Base-by-base conservation (phyloP, 805 yeast genomes). In the Suhomyces pyralidae region DNA sequence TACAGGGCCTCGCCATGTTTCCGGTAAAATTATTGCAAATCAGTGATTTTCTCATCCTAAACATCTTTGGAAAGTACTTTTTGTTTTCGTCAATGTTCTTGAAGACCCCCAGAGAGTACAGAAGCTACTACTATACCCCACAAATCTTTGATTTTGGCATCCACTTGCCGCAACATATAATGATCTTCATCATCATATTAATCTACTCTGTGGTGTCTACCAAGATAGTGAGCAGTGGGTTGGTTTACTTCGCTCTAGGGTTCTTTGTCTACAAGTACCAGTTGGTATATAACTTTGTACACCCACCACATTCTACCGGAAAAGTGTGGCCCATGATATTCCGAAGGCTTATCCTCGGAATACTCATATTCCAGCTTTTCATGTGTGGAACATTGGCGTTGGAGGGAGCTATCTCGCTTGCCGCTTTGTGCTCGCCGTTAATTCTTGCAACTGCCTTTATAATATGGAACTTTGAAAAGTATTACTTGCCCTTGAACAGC, bases 1-100 rank as follows among this genome's bases (percentile, higher is more conserved):
- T 87, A 52, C 94, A 88, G 65, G 94, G 91, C 0, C 60, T 83
- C 49, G 83, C 83, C 1, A 81, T 83, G 84, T 80, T 82, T 58
- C 86, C 86, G 3, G 79, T 81, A 43, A 76, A 80, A 50, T 68
- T 82, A 42, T 67, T 82, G 12, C 86, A 83, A 61, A 67, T 79
- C 40, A 83, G 85, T 17, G 86, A 82, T 62, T 69, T 82, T 34
- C 70, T 76, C 4, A 59, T 78, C 22, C 61, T 81, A 14, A 78
- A 79, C 68, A 59, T 72, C 24, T 50, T 74, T 14, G 73, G 74
- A 15, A 70, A 65, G 55, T 54, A 71, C 19, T 69, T 71, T 48
- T 73, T 79, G 59, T 67, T 67, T 61, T 76, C 65, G 51, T 74
- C 55, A 36, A 68, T 66, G 54, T 70, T 73, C 32, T 65, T 73